Base-by-base conservation (phyloP, 192 early-diverging fungal genomes). In the Podila epicladia region DNA sequence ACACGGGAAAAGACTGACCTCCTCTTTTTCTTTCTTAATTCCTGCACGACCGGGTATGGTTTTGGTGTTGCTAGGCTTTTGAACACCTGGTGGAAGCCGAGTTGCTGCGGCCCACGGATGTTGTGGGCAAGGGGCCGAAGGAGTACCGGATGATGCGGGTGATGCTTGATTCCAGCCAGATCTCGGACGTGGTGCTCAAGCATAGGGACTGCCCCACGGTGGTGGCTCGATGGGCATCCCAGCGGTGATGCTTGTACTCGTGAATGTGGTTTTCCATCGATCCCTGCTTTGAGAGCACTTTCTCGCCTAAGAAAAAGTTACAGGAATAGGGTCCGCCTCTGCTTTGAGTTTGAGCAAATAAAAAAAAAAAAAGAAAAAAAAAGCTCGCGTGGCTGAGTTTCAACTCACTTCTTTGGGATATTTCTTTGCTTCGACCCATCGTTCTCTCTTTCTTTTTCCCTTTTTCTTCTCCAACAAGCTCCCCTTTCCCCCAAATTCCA, bases 111-210 rank as follows among this genome's bases (percentile, higher is more conserved):
- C 90, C 90, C 0, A 77, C 82, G 29, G 90, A 89, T 15, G 69
- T 82, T 9, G 77, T 62, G 0, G 86, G 86, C 5, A 86, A 92
- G 35, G 91, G 93, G 49, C 94, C 94, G 13, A 96, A 96, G 67
- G 94, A 95, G 74, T 95, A 94, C 69, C 84, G 93, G 51, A 96
- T 96, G 96, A 90, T 93, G 75, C 92, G 92, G 66, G 67, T 94
- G 20, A 90, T 93, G 91, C 72, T 94, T 45, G 93, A 94, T 64
- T 86, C 89, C 0, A 84, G 74, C 8, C 91, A 94, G 67, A 87
- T 94, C 58, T 79, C 85, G 28, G 91, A 91, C 32, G 82, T 89
- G 45, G 87, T 93, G 24, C 71, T 84, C 3, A 86, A 87, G 22
- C 89, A 90, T 64, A 60, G 77, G 49, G 90, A 93, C 55, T 88